Base-by-base conservation (phyloP, 169 alveolate species). In the Eimeria acervulina region DNA sequence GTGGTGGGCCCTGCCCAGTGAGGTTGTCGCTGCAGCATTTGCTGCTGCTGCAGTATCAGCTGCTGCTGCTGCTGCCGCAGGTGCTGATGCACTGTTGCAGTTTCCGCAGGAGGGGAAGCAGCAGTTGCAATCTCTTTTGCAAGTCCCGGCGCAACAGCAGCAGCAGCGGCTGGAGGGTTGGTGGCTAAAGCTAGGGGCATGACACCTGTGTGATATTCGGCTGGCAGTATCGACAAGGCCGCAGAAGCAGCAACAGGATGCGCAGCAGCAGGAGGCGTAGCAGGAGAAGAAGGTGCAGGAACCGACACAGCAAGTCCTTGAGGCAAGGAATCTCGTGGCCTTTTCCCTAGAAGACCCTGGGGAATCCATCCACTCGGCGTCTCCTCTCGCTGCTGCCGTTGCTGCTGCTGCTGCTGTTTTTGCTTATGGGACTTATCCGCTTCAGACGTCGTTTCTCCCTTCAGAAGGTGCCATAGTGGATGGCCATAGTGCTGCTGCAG, bases 391-490 rank as follows among this genome's bases (percentile, higher is more conserved):
- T 83, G 91, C 72, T 83, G 72, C 51, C 51, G 91, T 10, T 42
- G 88, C 38, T 42, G 44, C 44, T 81, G 90, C 91, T 47, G 91
- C 31, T 83, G 91, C 76, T 83, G 91, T 33, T 87, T 63, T 40
- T 55, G 80, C 63, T 55, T 81, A 42, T 61, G 78, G 17, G n/a
- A 83, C 23, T 31, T 28, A 28, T 83, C 91, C 28, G 76, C 2
- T 44, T 17, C 70, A 36, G 47, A 68, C 0, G 81, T 10, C 7
- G 81, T 33, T 44, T 61, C 93, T 61, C 81, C 83, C 61, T 38
- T 87, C 93, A 87, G 21, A 13, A 87, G 93, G 81, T 87, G 93
- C 93, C 93, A 87, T 70, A 87, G 26, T 26, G 93, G 93, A 31
- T 87, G 81, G 81, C 63, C 93, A 38, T 44, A 61, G n/a, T 55